Base-by-base conservation (phyloP, 2,329 filamentous ascomycete species). In the Emmonsiellopsis sp. region DNA sequence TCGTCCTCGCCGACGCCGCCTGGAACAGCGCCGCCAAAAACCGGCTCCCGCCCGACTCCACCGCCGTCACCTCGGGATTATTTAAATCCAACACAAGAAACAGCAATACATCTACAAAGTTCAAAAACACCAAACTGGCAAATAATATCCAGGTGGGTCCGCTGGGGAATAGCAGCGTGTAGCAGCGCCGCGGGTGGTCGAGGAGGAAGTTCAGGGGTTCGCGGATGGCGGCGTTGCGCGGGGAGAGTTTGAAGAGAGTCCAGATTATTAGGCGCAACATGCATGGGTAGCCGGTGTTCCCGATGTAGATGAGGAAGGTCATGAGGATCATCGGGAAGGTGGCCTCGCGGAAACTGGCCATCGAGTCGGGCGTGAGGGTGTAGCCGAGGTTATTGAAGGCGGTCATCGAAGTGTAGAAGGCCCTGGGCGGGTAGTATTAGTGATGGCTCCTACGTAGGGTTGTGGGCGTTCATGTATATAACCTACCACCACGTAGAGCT, bases 181-280 rank as follows among this genome's bases (percentile, higher is more conserved):
- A 84, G 58, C 80, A 83, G 6, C 82, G 71, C 36, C 81, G 73
- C 0, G 81, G 82, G 62, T 85, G 79, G 51, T 83, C 75, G 13
- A 85, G 74, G 0, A 85, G 68, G 57, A 84, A 85, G 1, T 69
- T 64, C 0, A 84, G 65, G 0, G 77, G 17, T 61, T 59, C 40
- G 65, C 63, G 1, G 69, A 71, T 2, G 63, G 39, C 56, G 11
- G 62, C 63, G 5, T 67, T 52, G 2, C 68, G 61, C 0, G 77
- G 74, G 0, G 71, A 62, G 3, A 74, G 48, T 57, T 75, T 80
- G 42, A 69, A 77, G 60, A 78, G 72, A 5, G 63, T 63, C 80
- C 80, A 85, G 39, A 86, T 74, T 10, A 78, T 68, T 1, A 83
- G 63, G 0, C 82, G 75, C 6, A 76, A 58, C 58, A 77, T 77